Base-by-base conservation (phyloP, 495 filamentous ascomycete species). In the Lentithecium fluviatile region DNA sequence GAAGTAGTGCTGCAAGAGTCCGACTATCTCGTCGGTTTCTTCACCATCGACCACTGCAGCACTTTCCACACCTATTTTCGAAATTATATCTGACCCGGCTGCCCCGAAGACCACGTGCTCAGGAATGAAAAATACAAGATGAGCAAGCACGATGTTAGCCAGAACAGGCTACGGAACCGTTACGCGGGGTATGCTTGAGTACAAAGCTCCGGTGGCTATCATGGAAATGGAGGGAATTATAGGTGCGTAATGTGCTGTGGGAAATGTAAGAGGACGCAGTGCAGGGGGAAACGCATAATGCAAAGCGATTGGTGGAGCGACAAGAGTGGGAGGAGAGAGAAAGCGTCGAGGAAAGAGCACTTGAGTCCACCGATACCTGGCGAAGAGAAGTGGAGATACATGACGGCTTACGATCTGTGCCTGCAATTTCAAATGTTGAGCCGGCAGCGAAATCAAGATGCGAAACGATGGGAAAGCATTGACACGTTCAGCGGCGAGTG, bases 21-120 rank as follows among this genome's bases (percentile, higher is more conserved):
- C 25, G 32, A 36, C 26, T 52, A 52, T 20, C 32, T 52, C 25
- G 19, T 52, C 20, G 49, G 26, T 38, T 17, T 36, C 24, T 38
- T 6, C 15, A 38, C 49, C n/a, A 8, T 3, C 20, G 32, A 19
- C 7, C 15, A 8, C 4, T 29, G 29, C 32, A 36, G 6, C 10
- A 34, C n/a, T 17, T 13, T 17, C 15, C 7, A 5, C 6, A 5
- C 7, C 4, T 52, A 29, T 24, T 52, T 36, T 29, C 11, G 11
- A 5, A 10, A 21, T 12, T 19, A 52, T 19, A 29, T 24, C 3
- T 7, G 49, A 21, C 5, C 49, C 26, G 49, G 46, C 46, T 4
- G 4, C 17, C 13, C 46, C 3, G 19, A 52, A 21, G 49, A 52
- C 15, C 10, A 38, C 32, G 21, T 52, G 26, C 29, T 52, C 5